Evolutionary conservation across 2,329 filamentous ascomycete genomes (phyloP).

Genomic region (Fusarium bactridioides): DNA sequence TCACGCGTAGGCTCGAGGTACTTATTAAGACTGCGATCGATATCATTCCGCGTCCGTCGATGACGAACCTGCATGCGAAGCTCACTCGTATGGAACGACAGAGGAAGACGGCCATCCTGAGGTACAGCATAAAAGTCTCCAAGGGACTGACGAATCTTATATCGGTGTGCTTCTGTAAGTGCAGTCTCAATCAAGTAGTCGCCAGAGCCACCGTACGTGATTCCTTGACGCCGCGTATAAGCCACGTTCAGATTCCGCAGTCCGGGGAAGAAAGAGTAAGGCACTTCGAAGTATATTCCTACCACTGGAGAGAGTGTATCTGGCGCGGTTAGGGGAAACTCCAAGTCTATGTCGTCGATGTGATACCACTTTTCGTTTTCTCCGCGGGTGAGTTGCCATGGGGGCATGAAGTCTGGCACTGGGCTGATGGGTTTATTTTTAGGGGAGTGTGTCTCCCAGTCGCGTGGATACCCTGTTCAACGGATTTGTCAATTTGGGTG

Average conservation of each 20-base stretch:
- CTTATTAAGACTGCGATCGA: not conserved
- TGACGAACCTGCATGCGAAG: not conserved
- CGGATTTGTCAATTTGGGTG: not conserved
- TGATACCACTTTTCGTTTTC: slow-evolving; percentile 4
- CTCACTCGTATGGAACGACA: not conserved
- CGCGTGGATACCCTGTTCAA: not conserved
- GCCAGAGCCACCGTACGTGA: not conserved
- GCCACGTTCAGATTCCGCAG: not conserved
- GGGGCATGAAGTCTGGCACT: not conserved
- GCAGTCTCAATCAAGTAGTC: not conserved
- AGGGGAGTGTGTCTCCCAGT: not conserved
- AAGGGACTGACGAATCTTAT: not conserved
- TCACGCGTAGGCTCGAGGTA: not conserved
- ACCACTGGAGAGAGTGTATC: not conserved
- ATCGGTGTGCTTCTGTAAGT: not conserved
- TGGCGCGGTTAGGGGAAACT: not conserved
- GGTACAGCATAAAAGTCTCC: not conserved
- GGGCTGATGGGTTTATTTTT: not conserved
- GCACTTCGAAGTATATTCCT: not conserved
- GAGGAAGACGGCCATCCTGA: not conserved
- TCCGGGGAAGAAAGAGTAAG: not conserved
- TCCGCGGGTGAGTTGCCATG: not conserved
- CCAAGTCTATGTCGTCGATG: not conserved
- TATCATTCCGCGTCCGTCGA: not conserved
- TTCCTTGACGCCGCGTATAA: not conserved